Evolutionary conservation across 169 alveolate species (phyloP), one percentile per base, ranked within the genome.

Genomic region (Eimeria acervulina): DNA sequence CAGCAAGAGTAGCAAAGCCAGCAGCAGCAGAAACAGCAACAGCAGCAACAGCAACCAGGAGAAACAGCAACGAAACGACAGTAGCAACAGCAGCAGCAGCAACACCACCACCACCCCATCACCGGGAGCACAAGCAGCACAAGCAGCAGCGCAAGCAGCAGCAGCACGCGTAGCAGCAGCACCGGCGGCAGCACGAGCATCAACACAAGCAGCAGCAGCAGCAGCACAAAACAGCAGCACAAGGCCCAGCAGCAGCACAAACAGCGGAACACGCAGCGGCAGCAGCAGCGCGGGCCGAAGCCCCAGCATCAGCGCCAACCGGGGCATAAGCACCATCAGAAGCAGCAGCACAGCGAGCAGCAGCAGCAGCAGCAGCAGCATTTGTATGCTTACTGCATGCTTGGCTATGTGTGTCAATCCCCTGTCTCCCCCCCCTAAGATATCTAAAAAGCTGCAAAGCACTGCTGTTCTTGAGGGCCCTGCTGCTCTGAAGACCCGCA

Each of bases 401-500:
- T 70, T 70, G 44, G 44, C 42, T 7, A 70, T 70, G 4, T 70
- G 26, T 2, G 42, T 4, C 1, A 36, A 1, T 7, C n/a, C 21
- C 38, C n/a, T 4, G 19, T 70, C 26, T 7, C n/a, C 26, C 42
- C 12, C 33, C 7, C 61, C 55, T 13, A 80, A 31, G 2, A 80
- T 23, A n/a, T 80, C 90, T 40, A 47, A n/a, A 31, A 80, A 80
- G 68, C 36, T 47, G 90, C 90, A 44, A 31, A 80, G 68, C 36
- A 80, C 70, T 2, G 90, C 38, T 19, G 70, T 5, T 23, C 90
- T 5, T 7, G 90, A 40, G 68, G 90, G 90, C 90, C 90, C 90
- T 40, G 90, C 63, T 4, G 90, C 90, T 31, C 90, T 80, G 2
- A 80, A 44, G 40, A 80, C 90, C n/a, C 90, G 31, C 28, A 80